Base-by-base conservation (phyloP, 2,329 filamentous ascomycete species). In the Metarhizium anisopliae region DNA sequence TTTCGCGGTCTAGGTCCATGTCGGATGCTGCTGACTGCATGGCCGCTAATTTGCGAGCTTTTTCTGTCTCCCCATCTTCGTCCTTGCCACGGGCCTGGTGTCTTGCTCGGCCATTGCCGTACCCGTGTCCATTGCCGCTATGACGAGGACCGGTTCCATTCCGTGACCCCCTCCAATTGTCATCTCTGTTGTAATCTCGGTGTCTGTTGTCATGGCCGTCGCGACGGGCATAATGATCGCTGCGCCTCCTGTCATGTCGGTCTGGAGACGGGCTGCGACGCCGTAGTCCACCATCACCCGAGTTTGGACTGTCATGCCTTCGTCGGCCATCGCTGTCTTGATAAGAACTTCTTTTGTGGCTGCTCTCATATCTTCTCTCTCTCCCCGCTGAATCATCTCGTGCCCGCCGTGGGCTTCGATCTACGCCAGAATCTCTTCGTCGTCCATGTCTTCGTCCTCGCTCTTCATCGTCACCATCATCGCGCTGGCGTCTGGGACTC, bases 21-120 rank as follows among this genome's bases (percentile, higher is more conserved):
- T 86, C 82, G 1, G 77, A 78, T 4, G 87, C 87, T 32, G 84
- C 85, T 18, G 80, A 79, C 67, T 89, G 86, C 87, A 91, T 90
- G 8, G 83, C 85, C 16, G 84, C 86, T 18, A 90, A 71, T 66
- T 84, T 89, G 29, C 80, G 78, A 13, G 84, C 83, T n/a, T 78
- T 77, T 59, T 87, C 84, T 25, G 82, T 79, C 20, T 79, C 79
- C 6, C 67, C 69, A 4, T 71, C 69, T 16, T 62, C 59, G 8
- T 63, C 50, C 18, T 20, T 45, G 7, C 49, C 13, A 11, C 20
- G 18, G 5, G 25, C 29, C 54, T 13, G 56, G 42, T 2, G 58
- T 3, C 55, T 40, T 18, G 54, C 6, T 16, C 25, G 25, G 10
- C 50, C 52, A 40, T 53, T 47, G 32, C 54, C 59, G 29, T 60